Evolutionary conservation across 1,284 basidiomycete genomes (phyloP).

Genomic region (Papiliotrema laurentii): DNA sequence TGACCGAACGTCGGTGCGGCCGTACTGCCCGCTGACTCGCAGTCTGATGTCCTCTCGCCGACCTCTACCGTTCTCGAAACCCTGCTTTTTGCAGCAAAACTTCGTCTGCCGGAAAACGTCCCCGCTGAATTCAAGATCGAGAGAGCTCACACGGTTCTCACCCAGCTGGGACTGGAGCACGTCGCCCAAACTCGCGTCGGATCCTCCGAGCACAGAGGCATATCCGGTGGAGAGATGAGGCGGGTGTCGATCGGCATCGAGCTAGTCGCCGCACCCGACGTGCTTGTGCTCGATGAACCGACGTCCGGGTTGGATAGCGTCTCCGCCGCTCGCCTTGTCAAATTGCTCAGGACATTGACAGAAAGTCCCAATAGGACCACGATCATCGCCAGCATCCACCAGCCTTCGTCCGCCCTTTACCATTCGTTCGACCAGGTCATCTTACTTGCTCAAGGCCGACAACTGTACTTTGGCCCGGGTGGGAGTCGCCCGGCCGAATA

Average conservation of each 20-base stretch:
- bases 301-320: constrained; percentile 75
- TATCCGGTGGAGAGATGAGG: constrained; percentile 66
- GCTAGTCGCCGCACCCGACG: constrained; percentile 59
- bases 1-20: not conserved
- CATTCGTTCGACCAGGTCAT: constrained; percentile 76
- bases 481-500: constrained; percentile 61
- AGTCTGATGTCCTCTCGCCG: constrained; percentile 71
- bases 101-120: constrained; percentile 77
- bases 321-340: constrained; percentile 72
- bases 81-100: constrained; percentile 72
- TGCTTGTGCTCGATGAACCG: constrained; percentile 63
- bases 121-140: constrained; percentile 62
- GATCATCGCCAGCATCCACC: constrained; percentile 81
- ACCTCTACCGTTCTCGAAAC: constrained; percentile 78
- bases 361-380: constrained; percentile 67
- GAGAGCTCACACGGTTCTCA: constrained; percentile 63
- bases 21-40: not conserved
- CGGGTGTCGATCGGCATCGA: constrained; percentile 66
- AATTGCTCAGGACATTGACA: constrained; percentile 68
- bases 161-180: constrained; percentile 66
- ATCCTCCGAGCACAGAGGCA: constrained; percentile 57
- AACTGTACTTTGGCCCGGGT: constrained; percentile 75
- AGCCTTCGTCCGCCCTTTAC: constrained; percentile 76
- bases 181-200: constrained; percentile 74
- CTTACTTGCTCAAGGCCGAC: constrained; percentile 68